Base-by-base conservation (phyloP, 2,329 filamentous ascomycete species). In the Paracamarosporium sp. region DNA sequence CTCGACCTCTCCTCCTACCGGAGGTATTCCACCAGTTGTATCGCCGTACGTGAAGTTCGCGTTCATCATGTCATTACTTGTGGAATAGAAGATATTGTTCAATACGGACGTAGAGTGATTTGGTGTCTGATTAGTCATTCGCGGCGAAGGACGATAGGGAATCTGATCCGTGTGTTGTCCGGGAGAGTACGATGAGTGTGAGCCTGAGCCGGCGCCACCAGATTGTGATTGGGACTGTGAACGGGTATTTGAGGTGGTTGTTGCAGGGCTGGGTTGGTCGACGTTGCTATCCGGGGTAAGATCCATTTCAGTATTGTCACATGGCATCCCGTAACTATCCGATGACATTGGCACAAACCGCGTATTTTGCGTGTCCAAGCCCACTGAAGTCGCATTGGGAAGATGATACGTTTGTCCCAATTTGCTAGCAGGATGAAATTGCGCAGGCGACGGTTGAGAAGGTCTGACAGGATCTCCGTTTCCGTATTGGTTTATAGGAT, bases 161-260 rank as follows among this genome's bases (percentile, higher is more conserved):
- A 70, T 60, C 17, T 64, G 66, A 43, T 73, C 64, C 25, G 60
- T 60, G 41, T 62, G 66, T 24, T 66, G 66, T 27, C 64, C 63
- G 9, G 74, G 72, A 0, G 74, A 76, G 50, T 73, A 76, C 2
- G 74, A 76, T 1, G 71, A 72, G 7, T 75, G 74, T 2, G 71
- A 73, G n/a, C 70, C 72, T 9, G 74, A 72, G 36, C 68, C 70
- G 13, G 66, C 68, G 20, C 69, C 70, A n/a, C 67, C 60, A 6
- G 69, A 73, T 28, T 71, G 64, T 4, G 74, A 73, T 24, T 31
- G 35, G 12, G 48, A 51, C 41, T 69, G 67, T 5, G 66, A 63
- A 6, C 47, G 48, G 11, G 57, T 50, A 22, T 55, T 59, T 27
- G 53, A 53, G 11, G 71, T 66, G 4, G 58, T 62, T 13, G 75